Percentiles rank a stretch among this genome's conserved stretches.
Evolutionary conservation across 2,329 filamentous ascomycete genomes (phyloP).

Genomic region (Neofusicoccum parvum): DNA sequence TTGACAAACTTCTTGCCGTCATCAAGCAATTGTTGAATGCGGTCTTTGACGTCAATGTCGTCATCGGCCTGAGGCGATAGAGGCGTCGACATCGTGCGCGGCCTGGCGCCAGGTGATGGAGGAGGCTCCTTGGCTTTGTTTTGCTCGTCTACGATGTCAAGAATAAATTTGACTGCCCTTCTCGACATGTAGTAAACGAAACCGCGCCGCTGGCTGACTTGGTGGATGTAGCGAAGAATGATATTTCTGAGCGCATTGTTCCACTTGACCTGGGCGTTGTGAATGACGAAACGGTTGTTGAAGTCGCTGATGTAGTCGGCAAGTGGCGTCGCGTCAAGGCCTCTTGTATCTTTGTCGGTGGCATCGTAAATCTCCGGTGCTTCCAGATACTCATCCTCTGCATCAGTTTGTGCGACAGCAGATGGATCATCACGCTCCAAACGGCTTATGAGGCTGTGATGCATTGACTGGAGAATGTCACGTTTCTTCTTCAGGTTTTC

Average conservation of each 20-base stretch:
- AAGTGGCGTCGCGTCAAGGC: slow-evolving; percentile 67
- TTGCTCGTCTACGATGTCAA: slow-evolving; percentile 96
- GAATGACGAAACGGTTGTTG: slow-evolving; percentile 96
- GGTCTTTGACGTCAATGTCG: slow-evolving; percentile 73
- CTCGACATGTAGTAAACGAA: slow-evolving; percentile 98
- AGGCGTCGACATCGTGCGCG: slow-evolving; percentile 20
- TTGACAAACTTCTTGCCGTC: slow-evolving; percentile 83
- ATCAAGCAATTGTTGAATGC: slow-evolving; percentile 80
- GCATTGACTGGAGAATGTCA: slow-evolving; percentile 60
- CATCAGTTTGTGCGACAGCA: slow-evolving; percentile 41
- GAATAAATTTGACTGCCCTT: slow-evolving; percentile 93
- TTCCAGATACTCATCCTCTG: slow-evolving; percentile 50
- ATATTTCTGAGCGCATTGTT: slow-evolving; percentile 96
- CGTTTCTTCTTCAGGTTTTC: slow-evolving; percentile 60
- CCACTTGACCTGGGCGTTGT: slow-evolving; percentile 98
- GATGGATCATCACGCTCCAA: slow-evolving; percentile 60
- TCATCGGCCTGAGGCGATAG: slow-evolving; percentile 57
- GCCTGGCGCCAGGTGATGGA: slow-evolving; percentile 28
- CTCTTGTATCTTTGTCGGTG: slow-evolving; percentile 48
- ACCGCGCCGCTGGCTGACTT: slow-evolving; percentile 91
- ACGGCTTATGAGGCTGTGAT: slow-evolving; percentile 59
- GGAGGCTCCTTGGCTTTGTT: slow-evolving; percentile 65
- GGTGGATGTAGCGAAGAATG: slow-evolving; percentile 94
- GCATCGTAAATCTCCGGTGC: slow-evolving; percentile 57
- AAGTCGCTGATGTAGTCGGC: slow-evolving; percentile 91